Conservation (phyloP, 106 monocot species). For the Allium fistulosum region DNA sequence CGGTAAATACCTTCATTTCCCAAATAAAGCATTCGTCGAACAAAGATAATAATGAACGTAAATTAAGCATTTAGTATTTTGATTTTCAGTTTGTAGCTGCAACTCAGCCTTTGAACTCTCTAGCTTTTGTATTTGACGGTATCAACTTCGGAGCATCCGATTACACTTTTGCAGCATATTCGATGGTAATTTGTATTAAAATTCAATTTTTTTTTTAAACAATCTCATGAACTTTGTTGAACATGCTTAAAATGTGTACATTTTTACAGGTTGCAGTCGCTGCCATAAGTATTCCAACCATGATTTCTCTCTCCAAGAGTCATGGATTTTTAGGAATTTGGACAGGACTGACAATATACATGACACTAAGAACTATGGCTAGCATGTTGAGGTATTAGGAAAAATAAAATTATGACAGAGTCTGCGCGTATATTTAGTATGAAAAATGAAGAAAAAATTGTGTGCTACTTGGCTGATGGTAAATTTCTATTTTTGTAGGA, state of each 20-base stretch:
- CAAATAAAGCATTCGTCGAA: not conserved
- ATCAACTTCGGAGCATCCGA: constrained; percentile 72
- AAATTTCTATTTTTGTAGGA: constrained; percentile 12
- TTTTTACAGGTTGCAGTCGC: constrained; percentile 38
- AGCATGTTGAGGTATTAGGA: constrained; percentile 45
- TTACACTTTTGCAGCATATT: constrained; percentile 49
- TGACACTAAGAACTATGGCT: constrained; percentile 44
- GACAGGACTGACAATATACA: constrained; percentile 63
- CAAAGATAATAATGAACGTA: not conserved
- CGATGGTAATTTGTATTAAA: constrained; percentile 31
- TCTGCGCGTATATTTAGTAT: no score
- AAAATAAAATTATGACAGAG: no score
- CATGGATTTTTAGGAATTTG: constrained; percentile 61
- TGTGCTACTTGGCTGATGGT: no score
- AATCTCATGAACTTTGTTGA: not conserved
- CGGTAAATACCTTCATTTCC: constrained; percentile 24
- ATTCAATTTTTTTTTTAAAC: not conserved
- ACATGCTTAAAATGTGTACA: not conserved
- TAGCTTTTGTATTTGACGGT: constrained; percentile 67
- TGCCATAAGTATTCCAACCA: constrained; percentile 29
- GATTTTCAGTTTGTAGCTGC: constrained; percentile 45
- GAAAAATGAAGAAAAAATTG: no score
- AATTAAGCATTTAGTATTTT: not conserved
- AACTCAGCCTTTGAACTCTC: constrained; percentile 47
- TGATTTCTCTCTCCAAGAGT: constrained; percentile 37